Evolutionary conservation across 108 stramenopile genomes (phyloP).

Genomic region (Fragilaria crotonensis): DNA sequence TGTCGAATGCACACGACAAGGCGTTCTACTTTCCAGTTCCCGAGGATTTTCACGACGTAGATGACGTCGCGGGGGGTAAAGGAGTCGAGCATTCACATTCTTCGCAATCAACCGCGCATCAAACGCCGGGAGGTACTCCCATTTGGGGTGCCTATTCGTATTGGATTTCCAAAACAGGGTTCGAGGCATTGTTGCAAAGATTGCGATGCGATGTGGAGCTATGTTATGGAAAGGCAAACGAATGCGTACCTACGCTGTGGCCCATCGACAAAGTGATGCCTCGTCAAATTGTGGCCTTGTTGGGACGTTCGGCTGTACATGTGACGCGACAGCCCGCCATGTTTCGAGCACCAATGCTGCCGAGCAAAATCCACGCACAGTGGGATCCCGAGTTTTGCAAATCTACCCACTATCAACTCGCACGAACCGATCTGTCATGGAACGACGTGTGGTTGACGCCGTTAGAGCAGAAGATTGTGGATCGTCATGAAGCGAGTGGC

Average conservation of each 20-base stretch:
- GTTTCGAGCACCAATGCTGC: constrained; percentile 84
- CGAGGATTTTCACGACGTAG: constrained; percentile 10
- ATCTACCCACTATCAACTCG: constrained; percentile 59
- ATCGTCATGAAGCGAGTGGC: constrained; percentile 36
- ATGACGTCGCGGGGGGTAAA: background rate
- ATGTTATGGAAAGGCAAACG: too few relatives aligned
- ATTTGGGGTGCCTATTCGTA: constrained; percentile 82
- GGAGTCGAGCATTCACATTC: background rate
- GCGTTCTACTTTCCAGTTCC: constrained; percentile 49
- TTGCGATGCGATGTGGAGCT: constrained; percentile 75
- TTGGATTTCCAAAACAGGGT: constrained; percentile 57
- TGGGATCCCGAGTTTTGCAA: constrained; percentile 80
- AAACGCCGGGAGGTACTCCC: constrained; percentile 68
- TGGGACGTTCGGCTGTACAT: constrained; percentile 43
- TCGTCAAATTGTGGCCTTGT: constrained; percentile 29
- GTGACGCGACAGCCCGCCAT: constrained; percentile 59
- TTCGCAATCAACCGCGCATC: background rate
- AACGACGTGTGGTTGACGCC: constrained; percentile 63
- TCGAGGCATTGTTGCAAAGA: constrained; percentile 36
- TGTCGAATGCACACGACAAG: background rate
- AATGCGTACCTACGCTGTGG: constrained; percentile 78
- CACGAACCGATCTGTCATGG: constrained; percentile 45
- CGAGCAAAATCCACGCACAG: constrained; percentile 63
- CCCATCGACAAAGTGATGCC: constrained; percentile 84
- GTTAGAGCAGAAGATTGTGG: constrained; percentile 41